Base-by-base conservation (phyloP, 2,329 filamentous ascomycete species). In the Aspergillus hiratsukae region DNA sequence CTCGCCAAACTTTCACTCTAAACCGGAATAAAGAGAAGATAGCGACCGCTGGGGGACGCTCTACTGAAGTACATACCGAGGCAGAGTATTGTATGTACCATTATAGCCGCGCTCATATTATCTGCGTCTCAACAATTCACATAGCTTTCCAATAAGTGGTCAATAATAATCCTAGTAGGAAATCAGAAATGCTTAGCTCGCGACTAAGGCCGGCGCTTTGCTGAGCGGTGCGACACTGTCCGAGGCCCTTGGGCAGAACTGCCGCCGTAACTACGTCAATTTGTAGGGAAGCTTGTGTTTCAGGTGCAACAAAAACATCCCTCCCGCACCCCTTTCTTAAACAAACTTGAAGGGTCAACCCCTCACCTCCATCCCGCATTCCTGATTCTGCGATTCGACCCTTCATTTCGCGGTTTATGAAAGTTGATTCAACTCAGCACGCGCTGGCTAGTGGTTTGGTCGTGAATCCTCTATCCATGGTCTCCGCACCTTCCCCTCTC, bases 381-480 rank as follows among this genome's bases (percentile, higher is more conserved):
- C 40, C 31, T 43, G 21, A 45, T 46, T 29, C 43, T 50, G 46
- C 28, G 9, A 23, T 53, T 53, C 51, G 19, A 23, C 9, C 9
- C 21, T 23, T 17, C 29, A 40, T 10, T 21, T 40, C 17, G 14
- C 41, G 28, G 19, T n/a, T 40, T 49, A 31, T 27, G 35, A 35
- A 48, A 35, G 5, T 45, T 58, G 45, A 56, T 55, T 49, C 54
- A 37, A 48, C 52, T 48, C 54, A 54, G 57, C 55, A 57, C 31
- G 46, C 58, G 54, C 60, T 61, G 57, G 62, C 60, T 66, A 63
- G 58, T 66, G 60, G 61, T 64, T 61, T 60, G 60, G 58, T 59
- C 64, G 60, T 61, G 49, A 59, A 61, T 51, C 51, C 55, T 62
- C 57, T 58, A 63, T 67, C 62, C 62, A 72, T 73, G 72, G 65